Base-by-base conservation (phyloP, 2,329 filamentous ascomycete species). In the Aspergillus versicolor region DNA sequence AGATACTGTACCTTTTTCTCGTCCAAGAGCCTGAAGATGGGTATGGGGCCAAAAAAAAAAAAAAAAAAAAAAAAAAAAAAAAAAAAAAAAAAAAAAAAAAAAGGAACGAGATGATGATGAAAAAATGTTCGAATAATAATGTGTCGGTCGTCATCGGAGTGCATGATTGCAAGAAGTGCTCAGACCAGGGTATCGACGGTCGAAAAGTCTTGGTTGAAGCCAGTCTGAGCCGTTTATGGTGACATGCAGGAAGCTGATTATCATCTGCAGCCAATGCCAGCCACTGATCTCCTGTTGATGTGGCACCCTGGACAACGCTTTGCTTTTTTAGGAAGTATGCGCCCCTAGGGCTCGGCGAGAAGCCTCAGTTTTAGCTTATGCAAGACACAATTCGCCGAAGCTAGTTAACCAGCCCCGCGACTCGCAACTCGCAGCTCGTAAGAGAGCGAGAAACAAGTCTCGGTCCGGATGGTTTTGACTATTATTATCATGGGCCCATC, bases 191-290 rank as follows among this genome's bases (percentile, higher is more conserved):
- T 48, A 45, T 44, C 38, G 22, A 52, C 13, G 37, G 32, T 30
- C 19, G 55, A 48, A 34, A 55, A 51, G 27, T 59, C 57, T 43
- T 56, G 50, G 47, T 55, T 48, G 9, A 60, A 60, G 57, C 57
- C 59, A 41, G 60, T 61, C 58, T 15, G 43, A 46, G 37, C 59
- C 56, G 19, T 57, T 64, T 65, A 13, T 34, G 56, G 61, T 57
- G 58, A 61, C 60, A 54, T 64, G 63, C 63, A 65, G 59, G 54
- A 52, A 48, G 32, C 56, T 54, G 52, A 57, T 60, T 58, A 59
- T 56, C 62, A 59, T 60, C 62, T 60, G 62, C 63, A 65, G 62
- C 58, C 55, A 61, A 57, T 59, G 56, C 45, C 51, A 50, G 53
- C 46, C 47, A 54, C 43, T 44, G 47, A 37, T 49, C 44, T 49